phyloP scores from a whole-genome alignment of 768 basidiomycete species.

The Hemileccinum rubropunctum region DNA sequence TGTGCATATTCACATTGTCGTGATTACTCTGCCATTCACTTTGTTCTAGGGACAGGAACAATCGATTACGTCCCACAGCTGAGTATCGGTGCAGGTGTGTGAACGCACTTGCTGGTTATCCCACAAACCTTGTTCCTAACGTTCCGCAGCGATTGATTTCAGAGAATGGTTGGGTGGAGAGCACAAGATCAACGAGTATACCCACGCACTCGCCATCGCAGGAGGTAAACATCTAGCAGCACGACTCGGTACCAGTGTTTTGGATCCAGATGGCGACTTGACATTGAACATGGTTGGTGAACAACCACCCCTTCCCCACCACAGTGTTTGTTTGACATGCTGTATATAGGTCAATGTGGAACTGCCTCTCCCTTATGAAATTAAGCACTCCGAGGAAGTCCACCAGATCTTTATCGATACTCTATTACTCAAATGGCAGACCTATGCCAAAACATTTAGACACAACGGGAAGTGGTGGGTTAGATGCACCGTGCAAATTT shows the following conservation, averaged over 20 bases:
- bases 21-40: neutral
- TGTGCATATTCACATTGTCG: conserved; percentile 22
- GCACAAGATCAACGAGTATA: conserved; percentile 65
- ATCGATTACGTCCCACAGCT: conserved; percentile 53
- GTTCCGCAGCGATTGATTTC: conserved; percentile 62
- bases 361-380: conserved; percentile 33
- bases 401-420: conserved; percentile 13
- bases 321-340: neutral
- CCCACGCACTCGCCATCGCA: conserved; percentile 60
- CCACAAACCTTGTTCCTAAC: conserved; percentile 2
- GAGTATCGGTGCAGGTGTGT: conserved; percentile 56
- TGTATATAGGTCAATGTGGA: conserved; percentile 38
- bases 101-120: neutral
- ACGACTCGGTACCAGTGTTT: conserved; percentile 55
- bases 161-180: conserved; percentile 76
- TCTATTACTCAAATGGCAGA: conserved; percentile 22
- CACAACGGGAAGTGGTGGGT: conserved; percentile 34
- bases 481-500: conserved; percentile 30
- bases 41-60: conserved; percentile 58
- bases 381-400: conserved; percentile 21
- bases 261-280: conserved; percentile 60
- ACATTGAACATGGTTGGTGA: conserved; percentile 66
- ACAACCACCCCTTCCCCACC: no score
- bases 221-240: conserved; percentile 63
- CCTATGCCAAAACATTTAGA: conserved; percentile 10